phyloP scores from a whole-genome alignment of 148 eudicot genomes.

The Chenopodium album region DNA sequence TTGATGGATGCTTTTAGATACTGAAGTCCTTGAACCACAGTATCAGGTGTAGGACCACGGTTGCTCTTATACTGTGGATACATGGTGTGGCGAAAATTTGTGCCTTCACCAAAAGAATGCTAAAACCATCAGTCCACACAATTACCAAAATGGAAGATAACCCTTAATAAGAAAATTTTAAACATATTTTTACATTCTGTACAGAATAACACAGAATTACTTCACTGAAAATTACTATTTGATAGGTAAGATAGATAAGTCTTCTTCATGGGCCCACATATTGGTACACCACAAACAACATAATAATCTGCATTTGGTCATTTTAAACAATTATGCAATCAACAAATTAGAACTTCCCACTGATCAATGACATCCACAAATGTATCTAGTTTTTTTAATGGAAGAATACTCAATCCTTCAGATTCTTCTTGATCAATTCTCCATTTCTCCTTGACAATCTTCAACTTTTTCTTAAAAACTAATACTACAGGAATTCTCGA shows the following conservation, averaged over 20 bases:
- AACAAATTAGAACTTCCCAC: neutral
- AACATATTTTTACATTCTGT: neutral
- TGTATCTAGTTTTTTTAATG: neutral
- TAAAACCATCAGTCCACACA: constrained; percentile 10
- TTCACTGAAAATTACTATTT: neutral
- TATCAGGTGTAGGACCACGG: constrained; percentile 97
- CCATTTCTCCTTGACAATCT: constrained; percentile 4
- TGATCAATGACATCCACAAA: neutral
- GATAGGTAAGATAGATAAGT: neutral
- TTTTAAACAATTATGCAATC: neutral
- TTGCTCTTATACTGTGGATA: constrained; percentile 92
- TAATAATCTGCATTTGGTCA: neutral
- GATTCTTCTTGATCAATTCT: neutral
- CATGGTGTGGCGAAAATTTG: constrained; percentile 83
- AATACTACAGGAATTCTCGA: neutral
- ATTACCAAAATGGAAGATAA: neutral
- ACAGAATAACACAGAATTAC: neutral
- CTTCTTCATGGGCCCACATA: neutral
- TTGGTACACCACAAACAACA: neutral
- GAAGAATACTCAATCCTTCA: neutral
- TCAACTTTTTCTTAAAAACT: neutral
- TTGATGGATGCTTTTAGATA: constrained; percentile 91
- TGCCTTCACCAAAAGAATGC: constrained; percentile 47
- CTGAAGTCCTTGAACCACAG: constrained; percentile 95
- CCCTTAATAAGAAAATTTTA: neutral